Evolutionary conservation across 192 early-diverging fungal species (phyloP).

Genomic region (Backusella luteola): DNA sequence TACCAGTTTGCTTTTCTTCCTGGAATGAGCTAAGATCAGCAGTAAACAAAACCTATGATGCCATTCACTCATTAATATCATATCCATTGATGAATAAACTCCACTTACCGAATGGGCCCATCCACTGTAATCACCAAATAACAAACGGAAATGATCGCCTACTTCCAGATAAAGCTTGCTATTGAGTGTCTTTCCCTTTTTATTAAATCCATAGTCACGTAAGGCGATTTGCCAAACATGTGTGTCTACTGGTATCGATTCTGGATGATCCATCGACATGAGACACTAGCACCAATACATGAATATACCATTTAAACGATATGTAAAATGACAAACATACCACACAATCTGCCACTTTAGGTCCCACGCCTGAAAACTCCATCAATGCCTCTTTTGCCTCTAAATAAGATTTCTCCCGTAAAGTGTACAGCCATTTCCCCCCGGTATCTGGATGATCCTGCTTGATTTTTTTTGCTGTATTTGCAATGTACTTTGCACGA

Average conservation of each 20-base stretch:
- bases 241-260: slow-evolving; percentile 87
- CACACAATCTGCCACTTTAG: slow-evolving; percentile 98
- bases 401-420: slow-evolving; percentile 57
- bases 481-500: slow-evolving; percentile 87
- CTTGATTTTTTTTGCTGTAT: slow-evolving; percentile 54
- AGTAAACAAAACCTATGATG: slow-evolving; percentile 42
- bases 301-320: not conserved
- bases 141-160: slow-evolving; percentile 62
- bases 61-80: not conserved
- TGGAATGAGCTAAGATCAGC: slow-evolving; percentile 36
- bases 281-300: slow-evolving; percentile 49
- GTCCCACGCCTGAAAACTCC: slow-evolving; percentile 79
- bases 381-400: slow-evolving; percentile 62
- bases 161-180: slow-evolving; percentile 66
- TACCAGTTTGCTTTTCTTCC: not conserved
- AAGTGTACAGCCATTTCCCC: slow-evolving; percentile 58
- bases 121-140: slow-evolving; percentile 82
- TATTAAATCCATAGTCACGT: slow-evolving; percentile 68
- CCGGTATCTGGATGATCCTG: slow-evolving; percentile 44
- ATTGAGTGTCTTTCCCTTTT: slow-evolving; percentile 55
- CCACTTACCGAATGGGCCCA: slow-evolving; percentile 72
- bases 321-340: slow-evolving; percentile 29
- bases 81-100: not conserved
- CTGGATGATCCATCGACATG: slow-evolving; percentile 85
- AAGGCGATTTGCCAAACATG: slow-evolving; percentile 96